Evolutionary conservation across 441 rosid genomes (phyloP), one percentile per base, ranked within the genome.

Genomic region (Adansonia madagascariensis): DNA sequence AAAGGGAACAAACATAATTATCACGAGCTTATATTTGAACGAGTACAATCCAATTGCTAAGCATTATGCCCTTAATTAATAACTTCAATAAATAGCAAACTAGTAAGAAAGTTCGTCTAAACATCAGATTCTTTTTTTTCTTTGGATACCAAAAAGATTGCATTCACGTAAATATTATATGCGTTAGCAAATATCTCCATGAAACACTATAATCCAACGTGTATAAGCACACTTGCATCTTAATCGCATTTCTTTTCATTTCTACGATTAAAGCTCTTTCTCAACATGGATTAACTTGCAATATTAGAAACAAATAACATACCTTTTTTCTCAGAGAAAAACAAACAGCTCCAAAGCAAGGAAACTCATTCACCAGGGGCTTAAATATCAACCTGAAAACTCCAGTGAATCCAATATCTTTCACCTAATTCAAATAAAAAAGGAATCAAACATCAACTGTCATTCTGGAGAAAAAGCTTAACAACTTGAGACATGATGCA

Each of bases 341-440:
- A 80, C 89, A 86, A 75, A 97, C 89, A 82, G 99, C 99, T 87
- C 97, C 98, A 84, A 97, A 97, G 82, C 99, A 90, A 71, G 99
- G 99, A 77, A 97, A 87, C 71, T 97, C 98, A 22, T 88, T 92
- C 82, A 94, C 98, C 49, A 94, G 84, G 64, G 99, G 99, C 86
- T 88, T 94, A 85, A 97, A 94, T 79, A 97, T 92, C 82, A 97
- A 91, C 89, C 98, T 93, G 90, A 96, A 96, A 85, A 96, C 95
- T 88, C 99, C 98, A 74, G 98, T 89, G 85, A 92, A 96, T 83
- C 89, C 97, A 87, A 93, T 87, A 82, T 94, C 84, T 87, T 94
- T 94, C 79, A 96, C 99, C 98, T 96, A 81, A 65, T 22, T 64
- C 75, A 20, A 86, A 81, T 81, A 69, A 71, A 18, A 69, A 53